phyloP scores from a whole-genome alignment of 2,329 filamentous ascomycete species.

The Exophiala dermatitidis region DNA sequence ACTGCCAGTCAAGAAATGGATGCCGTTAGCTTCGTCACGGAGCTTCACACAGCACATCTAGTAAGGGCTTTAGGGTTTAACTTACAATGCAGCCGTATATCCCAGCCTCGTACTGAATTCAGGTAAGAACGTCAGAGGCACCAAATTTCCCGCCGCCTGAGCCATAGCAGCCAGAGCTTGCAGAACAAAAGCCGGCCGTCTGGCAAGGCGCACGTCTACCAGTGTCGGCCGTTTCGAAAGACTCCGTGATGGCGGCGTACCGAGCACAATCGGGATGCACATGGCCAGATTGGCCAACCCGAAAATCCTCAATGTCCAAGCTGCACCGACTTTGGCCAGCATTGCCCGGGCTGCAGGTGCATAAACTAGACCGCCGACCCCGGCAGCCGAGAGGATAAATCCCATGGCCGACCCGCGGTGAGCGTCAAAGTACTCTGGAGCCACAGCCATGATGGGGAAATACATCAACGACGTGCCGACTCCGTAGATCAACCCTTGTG shows the following conservation, averaged over 20 bases:
- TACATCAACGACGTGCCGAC: slow-evolving; percentile 57
- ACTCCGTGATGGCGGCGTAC: slow-evolving; percentile 22
- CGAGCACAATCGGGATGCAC: slow-evolving; percentile 30
- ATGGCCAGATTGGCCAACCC: slow-evolving; percentile 28
- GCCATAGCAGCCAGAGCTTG: slow-evolving; percentile 34
- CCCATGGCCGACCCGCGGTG: slow-evolving; percentile 54
- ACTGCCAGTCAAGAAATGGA: slow-evolving; percentile 14
- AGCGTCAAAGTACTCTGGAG: slow-evolving; percentile 57
- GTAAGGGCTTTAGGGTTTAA: too few species aligned
- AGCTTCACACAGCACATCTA: neutral
- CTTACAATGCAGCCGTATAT: slow-evolving; percentile 29
- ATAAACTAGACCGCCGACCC: slow-evolving; percentile 54
- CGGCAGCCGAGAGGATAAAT: slow-evolving; percentile 51
- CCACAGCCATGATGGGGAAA: slow-evolving; percentile 49
- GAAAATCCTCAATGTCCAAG: slow-evolving; percentile 32
- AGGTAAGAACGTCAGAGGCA: slow-evolving; percentile 36
- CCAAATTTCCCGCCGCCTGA: slow-evolving; percentile 36
- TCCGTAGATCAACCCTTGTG: slow-evolving; percentile 55
- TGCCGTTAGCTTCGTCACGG: neutral
- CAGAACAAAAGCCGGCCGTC: slow-evolving; percentile 33
- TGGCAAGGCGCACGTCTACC: slow-evolving; percentile 33
- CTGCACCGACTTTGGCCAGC: slow-evolving; percentile 33
- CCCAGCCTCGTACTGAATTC: slow-evolving; percentile 36
- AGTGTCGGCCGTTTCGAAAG: slow-evolving; percentile 29
- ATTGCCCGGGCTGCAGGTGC: slow-evolving; percentile 31